Conservation (phyloP, 202 grass and related monocot genomes). For the Setaria italica region DNA sequence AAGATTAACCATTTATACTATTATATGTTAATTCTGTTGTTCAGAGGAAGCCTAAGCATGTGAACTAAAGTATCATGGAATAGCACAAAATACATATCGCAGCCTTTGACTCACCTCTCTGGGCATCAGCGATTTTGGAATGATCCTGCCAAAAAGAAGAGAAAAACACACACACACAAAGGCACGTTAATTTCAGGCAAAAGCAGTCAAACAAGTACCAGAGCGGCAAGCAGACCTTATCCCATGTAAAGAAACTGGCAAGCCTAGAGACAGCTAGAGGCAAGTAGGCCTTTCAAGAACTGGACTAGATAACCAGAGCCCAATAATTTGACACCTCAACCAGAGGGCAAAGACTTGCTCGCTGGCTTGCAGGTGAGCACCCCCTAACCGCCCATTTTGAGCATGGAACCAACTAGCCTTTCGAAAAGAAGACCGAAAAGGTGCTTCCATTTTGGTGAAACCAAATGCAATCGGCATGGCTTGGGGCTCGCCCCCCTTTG, state of each 20-base stretch:
- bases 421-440: conserved; percentile 62
- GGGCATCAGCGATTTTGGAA: conserved; percentile 93
- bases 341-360: background rate
- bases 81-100: conserved; percentile 3
- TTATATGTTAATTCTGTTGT: background rate
- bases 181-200: conserved; percentile 42
- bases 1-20: background rate
- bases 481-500: background rate
- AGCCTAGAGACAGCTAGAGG: conserved; percentile 32
- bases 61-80: background rate
- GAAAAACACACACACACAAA: background rate
- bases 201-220: conserved; percentile 52
- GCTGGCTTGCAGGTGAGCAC: conserved; percentile 28
- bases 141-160: conserved; percentile 67
- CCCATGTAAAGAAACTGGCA: conserved; percentile 46
- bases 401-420: conserved; percentile 54
- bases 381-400: conserved; percentile 7
- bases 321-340: conserved; percentile 30
- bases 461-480: conserved; percentile 38
- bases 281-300: conserved; percentile 39
- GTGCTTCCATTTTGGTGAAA: conserved; percentile 66
- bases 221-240: conserved; percentile 37
- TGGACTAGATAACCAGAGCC: conserved; percentile 27
- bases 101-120: conserved; percentile 81
- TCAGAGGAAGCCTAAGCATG: background rate